A percentile compares a stretch with the other conserved stretches of the same genome.
Evolutionary conservation across 2,329 filamentous ascomycete species (phyloP).

Genomic region (Fusarium sublunatum): DNA sequence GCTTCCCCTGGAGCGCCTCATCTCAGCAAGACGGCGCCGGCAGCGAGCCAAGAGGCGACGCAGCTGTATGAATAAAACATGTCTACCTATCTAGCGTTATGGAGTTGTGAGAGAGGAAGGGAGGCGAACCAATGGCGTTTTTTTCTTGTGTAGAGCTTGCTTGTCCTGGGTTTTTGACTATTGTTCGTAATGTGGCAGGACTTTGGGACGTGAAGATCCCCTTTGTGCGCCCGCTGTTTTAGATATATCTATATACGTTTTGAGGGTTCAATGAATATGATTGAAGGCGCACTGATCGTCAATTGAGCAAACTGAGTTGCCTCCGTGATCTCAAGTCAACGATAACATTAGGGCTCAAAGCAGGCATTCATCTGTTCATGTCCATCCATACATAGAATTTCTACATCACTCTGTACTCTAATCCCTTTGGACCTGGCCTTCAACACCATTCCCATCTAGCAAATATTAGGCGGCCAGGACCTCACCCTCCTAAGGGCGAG

Average conservation of each 20-base stretch:
- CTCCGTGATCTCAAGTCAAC: background rate
- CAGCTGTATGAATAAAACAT: slow-evolving; percentile 50
- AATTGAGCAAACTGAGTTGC: background rate
- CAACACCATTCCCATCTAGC: slow-evolving; percentile 25
- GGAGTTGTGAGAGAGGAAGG: slow-evolving; percentile 29
- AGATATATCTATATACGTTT: slow-evolving; percentile 17
- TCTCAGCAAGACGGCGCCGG: slow-evolving; percentile 37
- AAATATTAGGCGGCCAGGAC: slow-evolving; percentile 30
- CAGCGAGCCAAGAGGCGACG: slow-evolving; percentile 36
- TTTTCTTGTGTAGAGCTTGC: slow-evolving; percentile 33
- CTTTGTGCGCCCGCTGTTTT: slow-evolving; percentile 5
- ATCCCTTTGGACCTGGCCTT: slow-evolving; percentile 9
- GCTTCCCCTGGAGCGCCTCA: slow-evolving; percentile 21
- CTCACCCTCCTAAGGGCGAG: slow-evolving; percentile 3
- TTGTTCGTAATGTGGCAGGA: slow-evolving; percentile 7
- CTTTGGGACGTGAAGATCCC: slow-evolving; percentile 5
- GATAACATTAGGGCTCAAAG: too few species aligned
- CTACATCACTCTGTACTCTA: slow-evolving; percentile 28
- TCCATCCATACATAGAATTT: slow-evolving; percentile 14
- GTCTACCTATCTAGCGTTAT: slow-evolving; percentile 14
- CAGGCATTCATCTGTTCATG: slow-evolving; percentile 1
- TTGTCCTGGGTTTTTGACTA: slow-evolving; percentile 22
- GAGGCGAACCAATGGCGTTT: slow-evolving; percentile 37
- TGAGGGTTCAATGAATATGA: slow-evolving; percentile 12
- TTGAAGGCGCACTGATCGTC: background rate